Evolutionary conservation across 108 stramenopile genomes (phyloP), one percentile per base, ranked within the genome.

Genomic region (Cyclotella kingstonii): DNA sequence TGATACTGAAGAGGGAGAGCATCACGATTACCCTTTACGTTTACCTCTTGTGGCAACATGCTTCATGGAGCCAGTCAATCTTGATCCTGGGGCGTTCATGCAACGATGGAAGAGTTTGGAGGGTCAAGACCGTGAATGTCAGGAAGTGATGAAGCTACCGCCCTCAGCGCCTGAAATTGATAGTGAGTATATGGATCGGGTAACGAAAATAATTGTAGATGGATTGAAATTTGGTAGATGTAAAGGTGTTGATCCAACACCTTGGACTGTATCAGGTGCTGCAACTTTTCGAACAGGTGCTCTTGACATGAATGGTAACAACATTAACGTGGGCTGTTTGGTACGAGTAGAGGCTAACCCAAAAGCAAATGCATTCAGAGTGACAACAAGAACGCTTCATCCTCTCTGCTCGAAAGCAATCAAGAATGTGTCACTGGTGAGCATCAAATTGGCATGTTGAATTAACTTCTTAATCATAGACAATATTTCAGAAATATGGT

Each of bases 41-140:
- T 77, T 96, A 26, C 95, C 95, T 11, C 86, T 96, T 58, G 90
- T 93, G n/a, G 89, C 90, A 10, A 96, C 90, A 8, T 93, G 86
- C 50, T 96, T 93, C 70, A 89, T 89, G 87, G 91, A 93, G 60
- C 91, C 91, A 9, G 89, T 96, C 26, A 86, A 83, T 36, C 73
- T 62, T 26, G 47, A 62, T 50, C 48, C 60, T 15, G 48, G 48
- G 1, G 87, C 89, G 1, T 95, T 91, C 60, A 92, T 95, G 90
- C 85, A 87, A 41, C 68, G 94, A 72, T 96, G 95, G 92, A 90
- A 84, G 68, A 87, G 87, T 67, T 63, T 96, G 22, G 92, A 93
- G 58, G 89, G 90, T 5, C 84, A 90, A 63, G 88, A 93, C 31
- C 70, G 91, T 34, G 92, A 96, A 78, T 90, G 86, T 59, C 95